Percentiles rank a stretch among this genome's conserved stretches.
phyloP scores from a whole-genome alignment of 306 rosid genomes.

The Lotus japonicus region DNA sequence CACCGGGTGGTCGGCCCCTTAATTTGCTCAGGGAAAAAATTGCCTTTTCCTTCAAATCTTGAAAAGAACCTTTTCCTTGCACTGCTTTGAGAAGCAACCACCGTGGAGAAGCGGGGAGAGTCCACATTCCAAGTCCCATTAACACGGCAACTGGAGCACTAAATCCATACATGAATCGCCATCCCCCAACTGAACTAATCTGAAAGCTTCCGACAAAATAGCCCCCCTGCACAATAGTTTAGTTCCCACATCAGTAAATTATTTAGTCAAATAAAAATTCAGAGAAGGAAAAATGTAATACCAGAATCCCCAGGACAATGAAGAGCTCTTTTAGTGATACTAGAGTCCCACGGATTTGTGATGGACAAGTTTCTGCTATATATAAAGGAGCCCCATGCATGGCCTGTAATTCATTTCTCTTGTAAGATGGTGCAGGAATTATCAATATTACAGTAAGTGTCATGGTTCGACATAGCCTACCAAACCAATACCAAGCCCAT shows the following conservation, averaged over 20 bases:
- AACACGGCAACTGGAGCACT: slow-evolving; percentile 81
- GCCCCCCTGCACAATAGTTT: slow-evolving; percentile 58
- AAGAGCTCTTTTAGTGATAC: slow-evolving; percentile 90
- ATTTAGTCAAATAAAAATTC: slow-evolving; percentile 7
- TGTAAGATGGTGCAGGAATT: slow-evolving; percentile 19
- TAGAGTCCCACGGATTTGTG: slow-evolving; percentile 91
- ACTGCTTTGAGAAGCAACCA: slow-evolving; percentile 96
- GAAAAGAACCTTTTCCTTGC: slow-evolving; percentile 75
- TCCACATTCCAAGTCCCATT: slow-evolving; percentile 84
- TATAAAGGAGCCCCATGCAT: slow-evolving; percentile 99
- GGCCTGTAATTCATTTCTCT: slow-evolving; percentile 50
- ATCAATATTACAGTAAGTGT: slow-evolving; percentile 3
- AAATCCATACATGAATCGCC: slow-evolving; percentile 91
- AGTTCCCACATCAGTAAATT: slow-evolving; percentile 14
- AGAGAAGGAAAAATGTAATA: slow-evolving; percentile 24
- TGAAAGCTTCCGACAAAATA: slow-evolving; percentile 89
- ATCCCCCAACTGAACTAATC: slow-evolving; percentile 71
- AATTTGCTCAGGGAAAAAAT: slow-evolving; percentile 57
- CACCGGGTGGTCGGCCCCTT: slow-evolving; percentile 78
- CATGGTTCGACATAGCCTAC: slow-evolving; percentile 41
- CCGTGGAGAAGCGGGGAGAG: slow-evolving; percentile 85
- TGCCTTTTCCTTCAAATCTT: slow-evolving; percentile 75
- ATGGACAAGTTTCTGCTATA: slow-evolving; percentile 95
- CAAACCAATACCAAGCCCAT: slow-evolving; percentile 95
- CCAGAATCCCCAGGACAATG: slow-evolving; percentile 97